These are phyloP conservation scores for Bocquillonia castaneifolia DNA, from an alignment of 441 rosid genomes.

Conservation along the genomic window DNA sequence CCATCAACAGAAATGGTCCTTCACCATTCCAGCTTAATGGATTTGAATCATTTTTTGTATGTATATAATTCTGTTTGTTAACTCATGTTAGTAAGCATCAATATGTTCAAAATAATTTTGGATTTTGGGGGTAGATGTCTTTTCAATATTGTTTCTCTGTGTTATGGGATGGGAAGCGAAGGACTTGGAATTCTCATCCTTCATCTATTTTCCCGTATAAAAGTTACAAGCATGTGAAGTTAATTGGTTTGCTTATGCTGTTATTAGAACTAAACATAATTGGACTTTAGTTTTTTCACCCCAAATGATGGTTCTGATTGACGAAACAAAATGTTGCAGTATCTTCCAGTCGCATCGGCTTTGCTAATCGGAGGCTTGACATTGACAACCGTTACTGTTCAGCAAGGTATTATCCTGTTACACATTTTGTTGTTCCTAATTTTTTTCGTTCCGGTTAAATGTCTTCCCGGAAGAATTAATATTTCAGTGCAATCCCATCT, in stretches of 20 bases:
- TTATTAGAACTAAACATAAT: background rate
- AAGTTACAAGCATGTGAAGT: background rate
- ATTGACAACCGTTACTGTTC: slow-evolving; percentile 65
- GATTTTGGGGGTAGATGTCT: background rate
- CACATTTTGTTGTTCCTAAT: background rate
- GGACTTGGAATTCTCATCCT: too few species aligned
- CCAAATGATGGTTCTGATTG: slow-evolving; percentile 11
- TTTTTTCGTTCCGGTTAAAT: background rate
- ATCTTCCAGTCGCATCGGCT: slow-evolving; percentile 91
- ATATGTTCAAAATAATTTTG: background rate
- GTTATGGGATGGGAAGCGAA: background rate
- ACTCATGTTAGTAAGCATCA: background rate
- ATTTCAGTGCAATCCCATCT: background rate
- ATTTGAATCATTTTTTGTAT: slow-evolving; percentile 64
- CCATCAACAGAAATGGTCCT: slow-evolving; percentile 56
- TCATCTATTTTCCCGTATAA: background rate
- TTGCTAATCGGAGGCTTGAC: slow-evolving; percentile 87
- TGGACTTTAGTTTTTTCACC: background rate
- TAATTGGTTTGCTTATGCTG: background rate
- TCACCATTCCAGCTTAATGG: slow-evolving; percentile 76
- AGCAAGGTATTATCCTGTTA: slow-evolving; percentile 86
- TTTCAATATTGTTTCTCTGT: background rate
- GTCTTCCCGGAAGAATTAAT: background rate
- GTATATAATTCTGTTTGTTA: slow-evolving; percentile 20
- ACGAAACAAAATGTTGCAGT: slow-evolving; percentile 43